Evolutionary conservation across 305 asterid genomes (phyloP).

Genomic region (Fraxinus floribunda): DNA sequence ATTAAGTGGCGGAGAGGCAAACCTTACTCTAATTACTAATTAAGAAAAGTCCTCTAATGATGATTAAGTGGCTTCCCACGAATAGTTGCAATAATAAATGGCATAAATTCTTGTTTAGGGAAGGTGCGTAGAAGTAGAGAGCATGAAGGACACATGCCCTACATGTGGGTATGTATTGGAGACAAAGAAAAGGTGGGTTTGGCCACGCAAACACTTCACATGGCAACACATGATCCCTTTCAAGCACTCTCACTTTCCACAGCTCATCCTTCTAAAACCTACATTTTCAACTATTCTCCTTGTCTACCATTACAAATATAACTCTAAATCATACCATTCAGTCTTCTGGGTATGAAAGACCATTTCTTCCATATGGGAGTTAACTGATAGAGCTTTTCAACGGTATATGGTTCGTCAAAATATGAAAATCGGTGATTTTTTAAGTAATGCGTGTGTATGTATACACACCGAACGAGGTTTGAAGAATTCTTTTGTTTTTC

Average conservation of each 20-base stretch:
- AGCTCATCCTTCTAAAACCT: constrained; percentile 53
- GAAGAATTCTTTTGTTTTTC: not conserved
- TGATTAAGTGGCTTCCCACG: constrained; percentile 15
- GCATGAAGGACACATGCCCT: constrained; percentile 35
- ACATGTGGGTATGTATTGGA: constrained; percentile 66
- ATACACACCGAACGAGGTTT: not conserved
- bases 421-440: too few species aligned
- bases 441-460: not conserved
- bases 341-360: not conserved
- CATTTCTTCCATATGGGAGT: not conserved
- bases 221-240: constrained; percentile 46
- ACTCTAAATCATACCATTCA: not conserved
- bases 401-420: not conserved
- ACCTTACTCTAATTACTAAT: not conserved
- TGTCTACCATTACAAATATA: constrained; percentile 11
- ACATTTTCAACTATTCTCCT: constrained; percentile 23
- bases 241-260: constrained; percentile 47
- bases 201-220: constrained; percentile 75
- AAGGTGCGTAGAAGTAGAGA: constrained; percentile 25
- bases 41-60: not conserved
- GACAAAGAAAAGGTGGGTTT: constrained; percentile 51
- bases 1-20: not conserved
- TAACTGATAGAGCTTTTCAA: not conserved
- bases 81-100: constrained; percentile 10
- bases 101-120: not conserved